Percentiles rank a stretch among this genome's conserved stretches.
Conservation (phyloP, 2,329 filamentous ascomycete species). For the Colletotrichum orchidophilum region DNA sequence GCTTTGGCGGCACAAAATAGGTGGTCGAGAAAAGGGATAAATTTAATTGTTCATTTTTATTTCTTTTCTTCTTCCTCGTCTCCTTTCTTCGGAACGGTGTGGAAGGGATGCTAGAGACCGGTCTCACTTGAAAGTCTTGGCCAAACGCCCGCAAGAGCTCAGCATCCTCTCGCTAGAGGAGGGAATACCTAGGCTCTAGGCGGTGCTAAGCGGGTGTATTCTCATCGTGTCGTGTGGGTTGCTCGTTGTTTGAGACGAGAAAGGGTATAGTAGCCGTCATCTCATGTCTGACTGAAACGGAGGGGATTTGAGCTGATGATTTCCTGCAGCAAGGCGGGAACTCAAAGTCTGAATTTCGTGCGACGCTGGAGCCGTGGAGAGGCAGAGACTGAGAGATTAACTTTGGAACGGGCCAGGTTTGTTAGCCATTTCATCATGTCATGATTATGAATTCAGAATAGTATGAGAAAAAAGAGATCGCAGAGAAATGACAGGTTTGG, state of each 20-base stretch:
- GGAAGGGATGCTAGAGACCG: neutral
- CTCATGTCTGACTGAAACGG: constrained; percentile 26
- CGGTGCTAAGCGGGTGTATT: neutral
- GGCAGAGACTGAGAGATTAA: neutral
- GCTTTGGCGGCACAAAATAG: neutral
- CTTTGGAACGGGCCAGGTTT: neutral
- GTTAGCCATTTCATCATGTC: neutral
- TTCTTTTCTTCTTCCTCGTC: neutral
- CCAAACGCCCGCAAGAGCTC: neutral
- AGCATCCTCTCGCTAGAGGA: neutral
- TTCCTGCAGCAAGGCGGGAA: constrained; percentile 11
- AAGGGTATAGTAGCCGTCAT: constrained; percentile 18
- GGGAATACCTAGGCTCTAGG: constrained; percentile 15
- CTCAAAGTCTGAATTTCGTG: neutral
- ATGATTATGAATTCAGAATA: neutral
- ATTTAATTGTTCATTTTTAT: neutral
- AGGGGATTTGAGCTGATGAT: constrained; percentile 16
- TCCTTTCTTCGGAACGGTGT: neutral
- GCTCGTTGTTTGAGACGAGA: constrained; percentile 12
- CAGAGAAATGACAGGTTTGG: neutral
- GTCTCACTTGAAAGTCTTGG: constrained; percentile 10
- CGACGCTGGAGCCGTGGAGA: neutral
- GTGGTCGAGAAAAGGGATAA: neutral
- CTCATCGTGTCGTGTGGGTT: neutral
- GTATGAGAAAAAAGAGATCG: neutral